Base-by-base conservation (phyloP, 164 flowering plant genomes). In the Magnolia sinica region DNA sequence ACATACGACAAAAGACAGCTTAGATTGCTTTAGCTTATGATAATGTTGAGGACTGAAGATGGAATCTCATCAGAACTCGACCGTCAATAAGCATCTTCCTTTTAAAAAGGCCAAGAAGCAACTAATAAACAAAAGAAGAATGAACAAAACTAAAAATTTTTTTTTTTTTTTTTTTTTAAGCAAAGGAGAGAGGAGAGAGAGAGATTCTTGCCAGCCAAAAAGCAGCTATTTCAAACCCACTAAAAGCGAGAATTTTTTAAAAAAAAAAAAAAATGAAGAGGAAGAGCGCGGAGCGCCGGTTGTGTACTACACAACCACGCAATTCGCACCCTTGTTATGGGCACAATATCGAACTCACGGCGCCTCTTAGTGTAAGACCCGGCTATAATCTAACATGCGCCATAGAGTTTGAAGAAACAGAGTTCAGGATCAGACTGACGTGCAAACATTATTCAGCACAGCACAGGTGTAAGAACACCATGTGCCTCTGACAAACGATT, bases 401-500 rank as follows among this genome's bases (percentile, higher is more conserved):
- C 14, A 27, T 45, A 7, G 49, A 1, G 16, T 10, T 7, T 8
- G 58, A 76, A 0, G 7, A 5, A 37, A 29, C 8, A 22, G 22
- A 16, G 19, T 31, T 55, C 24, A 82, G 85, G 80, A 83, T 83
- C 85, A 85, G 85, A 83, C 84, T 85, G 85, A 81, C 85, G 80
- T 81, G 84, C 85, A 77, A 82, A 83, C 58, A 55, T 70, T 27
- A 76, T 78, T 75, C 78, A 82, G 76, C 81, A 76, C 68, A 72
- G 84, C 82, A 68, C 37, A 19, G 58, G 45, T 37, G 45, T 37
- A 37, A 37, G 45, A 37, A 37, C 45, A 27, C 27, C n/a, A 50
- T 9, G 58, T 49, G 71, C 70, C 71, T 79, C 77, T 74, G 81
- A 69, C 71, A 23, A 55, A 8, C 63, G 45, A 50, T 13, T 9